These are phyloP conservation scores for Tetrahymena elliotti DNA, from an alignment of 73 alveolate genomes.

Conservation along the genomic window DNA sequence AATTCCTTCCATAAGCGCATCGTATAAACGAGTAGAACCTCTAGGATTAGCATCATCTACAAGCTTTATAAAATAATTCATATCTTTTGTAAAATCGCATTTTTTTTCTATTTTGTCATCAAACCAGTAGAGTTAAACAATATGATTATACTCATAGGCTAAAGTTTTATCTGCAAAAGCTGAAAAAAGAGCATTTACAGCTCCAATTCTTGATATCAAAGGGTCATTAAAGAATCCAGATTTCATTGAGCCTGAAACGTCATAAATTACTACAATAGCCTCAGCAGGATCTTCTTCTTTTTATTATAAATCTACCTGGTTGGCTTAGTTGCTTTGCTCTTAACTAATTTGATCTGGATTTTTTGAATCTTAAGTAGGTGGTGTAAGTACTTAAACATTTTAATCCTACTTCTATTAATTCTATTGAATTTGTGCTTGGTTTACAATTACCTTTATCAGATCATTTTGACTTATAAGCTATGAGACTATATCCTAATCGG, in stretches of 20 bases:
- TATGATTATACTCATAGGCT: slow-evolving; percentile 41
- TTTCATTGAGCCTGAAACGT: slow-evolving; percentile 48
- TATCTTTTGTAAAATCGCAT: slow-evolving; percentile 41
- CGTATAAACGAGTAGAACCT: slow-evolving; percentile 41
- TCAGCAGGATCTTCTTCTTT: slow-evolving; percentile 43
- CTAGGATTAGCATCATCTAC: slow-evolving; percentile 36
- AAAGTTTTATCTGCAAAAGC: slow-evolving; percentile 47
- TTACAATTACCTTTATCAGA: not conserved
- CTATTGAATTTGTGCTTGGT: not conserved
- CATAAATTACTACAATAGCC: slow-evolving; percentile 47
- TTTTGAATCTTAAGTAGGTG: not conserved
- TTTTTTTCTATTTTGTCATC: not conserved
- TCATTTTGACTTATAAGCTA: not conserved
- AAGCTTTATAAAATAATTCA: slow-evolving; percentile 17
- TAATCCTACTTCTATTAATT: not conserved
- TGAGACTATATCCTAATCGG: not conserved
- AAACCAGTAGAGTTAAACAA: slow-evolving; percentile 27
- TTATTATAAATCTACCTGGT: not conserved
- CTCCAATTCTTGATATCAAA: slow-evolving; percentile 46
- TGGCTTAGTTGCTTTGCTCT: not conserved
- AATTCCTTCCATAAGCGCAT: slow-evolving; percentile 37
- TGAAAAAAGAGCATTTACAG: slow-evolving; percentile 40
- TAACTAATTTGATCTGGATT: not conserved
- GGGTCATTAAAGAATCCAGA: slow-evolving; percentile 20
- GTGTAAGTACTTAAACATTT: no score